These are phyloP conservation scores for Penicillium brevicompactum DNA, from an alignment of 2,329 filamentous ascomycete species.

Conservation along the genomic window DNA sequence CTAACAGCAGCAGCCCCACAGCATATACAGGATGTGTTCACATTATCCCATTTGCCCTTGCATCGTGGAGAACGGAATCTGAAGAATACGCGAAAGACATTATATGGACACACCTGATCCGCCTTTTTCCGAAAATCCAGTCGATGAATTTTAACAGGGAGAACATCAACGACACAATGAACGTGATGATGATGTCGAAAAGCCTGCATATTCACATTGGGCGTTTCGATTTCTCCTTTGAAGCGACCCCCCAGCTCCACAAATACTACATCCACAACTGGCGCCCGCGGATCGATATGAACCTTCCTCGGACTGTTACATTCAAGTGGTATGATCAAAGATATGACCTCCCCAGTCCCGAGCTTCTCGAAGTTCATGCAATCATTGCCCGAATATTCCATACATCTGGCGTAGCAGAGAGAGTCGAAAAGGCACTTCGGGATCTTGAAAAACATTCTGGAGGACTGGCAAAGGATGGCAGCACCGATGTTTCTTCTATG, in stretches of 20 bases:
- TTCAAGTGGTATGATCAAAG: background rate
- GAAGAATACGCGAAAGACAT: conserved; percentile 3
- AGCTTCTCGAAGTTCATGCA: conserved; percentile 5
- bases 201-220: background rate
- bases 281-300: background rate
- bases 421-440: background rate
- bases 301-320: background rate
- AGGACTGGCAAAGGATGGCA: conserved; percentile 6
- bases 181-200: background rate
- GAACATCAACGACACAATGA: background rate
- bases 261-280: background rate
- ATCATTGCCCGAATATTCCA: conserved; percentile 2
- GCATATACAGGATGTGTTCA: background rate
- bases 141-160: background rate
- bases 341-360: background rate
- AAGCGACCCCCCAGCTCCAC: background rate
- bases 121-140: conserved; percentile 4
- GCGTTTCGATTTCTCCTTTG: background rate
- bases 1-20: background rate
- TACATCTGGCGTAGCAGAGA: conserved; percentile 1
- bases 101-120: conserved; percentile 4
- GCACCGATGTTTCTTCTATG: background rate
- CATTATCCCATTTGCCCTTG: background rate
- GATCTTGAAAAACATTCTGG: background rate
- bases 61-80: background rate